Conservation (phyloP, 768 basidiomycete genomes). For the Boletus reticulatus region DNA sequence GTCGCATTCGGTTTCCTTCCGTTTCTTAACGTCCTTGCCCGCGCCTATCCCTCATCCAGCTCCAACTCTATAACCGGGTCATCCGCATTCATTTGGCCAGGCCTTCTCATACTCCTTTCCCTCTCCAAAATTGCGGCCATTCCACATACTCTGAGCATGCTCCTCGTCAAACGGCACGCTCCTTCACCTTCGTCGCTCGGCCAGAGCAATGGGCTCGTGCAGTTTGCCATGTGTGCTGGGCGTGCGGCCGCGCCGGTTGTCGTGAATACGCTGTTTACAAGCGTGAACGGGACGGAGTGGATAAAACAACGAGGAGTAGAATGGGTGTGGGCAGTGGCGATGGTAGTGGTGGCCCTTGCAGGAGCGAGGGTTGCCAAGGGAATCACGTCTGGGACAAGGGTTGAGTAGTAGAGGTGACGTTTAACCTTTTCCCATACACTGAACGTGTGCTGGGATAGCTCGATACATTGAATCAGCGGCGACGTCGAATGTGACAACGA, state of each 20-base stretch:
- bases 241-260: conserved; percentile 55
- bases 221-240: conserved; percentile 53
- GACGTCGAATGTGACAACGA: too few species aligned
- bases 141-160: conserved; percentile 50
- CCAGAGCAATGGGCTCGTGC: conserved; percentile 52
- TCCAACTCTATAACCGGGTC: conserved; percentile 12
- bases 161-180: conserved; percentile 44
- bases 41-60: conserved; percentile 11
- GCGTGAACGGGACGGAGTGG: conserved; percentile 13
- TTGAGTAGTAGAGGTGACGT: too few species aligned
- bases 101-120: conserved; percentile 41
- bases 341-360: conserved; percentile 5
- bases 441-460: background rate
- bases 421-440: too few species aligned
- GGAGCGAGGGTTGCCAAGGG: conserved; percentile 11
- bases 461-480: too few species aligned
- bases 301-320: background rate
- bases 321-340: conserved; percentile 17
- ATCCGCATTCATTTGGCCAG: conserved; percentile 43
- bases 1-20: conserved; percentile 49
- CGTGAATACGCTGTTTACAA: conserved; percentile 35
- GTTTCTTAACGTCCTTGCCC: conserved; percentile 48
- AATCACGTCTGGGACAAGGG: background rate
- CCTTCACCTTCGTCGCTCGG: background rate
- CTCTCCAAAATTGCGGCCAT: conserved; percentile 29